Evolutionary conservation across 2,329 filamentous ascomycete genomes (phyloP).

Genomic region (Tolypocladium guangdongense): DNA sequence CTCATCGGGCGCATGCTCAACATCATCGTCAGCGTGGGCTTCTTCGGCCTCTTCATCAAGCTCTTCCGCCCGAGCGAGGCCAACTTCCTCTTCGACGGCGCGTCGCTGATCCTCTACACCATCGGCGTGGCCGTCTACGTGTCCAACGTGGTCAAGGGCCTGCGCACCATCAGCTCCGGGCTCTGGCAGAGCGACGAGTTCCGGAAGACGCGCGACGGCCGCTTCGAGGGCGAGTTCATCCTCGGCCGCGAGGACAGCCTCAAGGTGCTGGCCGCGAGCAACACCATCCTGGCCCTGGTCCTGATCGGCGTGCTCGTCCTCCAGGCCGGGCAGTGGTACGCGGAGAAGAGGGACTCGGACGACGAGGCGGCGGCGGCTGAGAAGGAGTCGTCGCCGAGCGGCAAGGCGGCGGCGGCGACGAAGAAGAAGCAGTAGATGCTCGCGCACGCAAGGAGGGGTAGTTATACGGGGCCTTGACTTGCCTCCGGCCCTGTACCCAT

Average conservation of each 20-base stretch:
- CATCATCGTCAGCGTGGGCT: slow-evolving; percentile 80
- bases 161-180: slow-evolving; percentile 70
- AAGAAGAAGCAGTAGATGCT: slow-evolving; percentile 26
- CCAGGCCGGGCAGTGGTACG: slow-evolving; percentile 98
- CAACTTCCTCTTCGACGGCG: slow-evolving; percentile 89
- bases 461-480: neutral
- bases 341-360: slow-evolving; percentile 81
- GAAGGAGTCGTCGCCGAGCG: slow-evolving; percentile 11
- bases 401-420: slow-evolving; percentile 16
- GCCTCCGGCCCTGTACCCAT: neutral
- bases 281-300: slow-evolving; percentile 90
- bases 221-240: slow-evolving; percentile 49
- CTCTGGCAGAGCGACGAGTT: slow-evolving; percentile 41
- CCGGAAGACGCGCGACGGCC: slow-evolving; percentile 25
- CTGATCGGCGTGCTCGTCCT: slow-evolving; percentile 83
- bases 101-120: slow-evolving; percentile 70
- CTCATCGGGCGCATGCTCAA: slow-evolving; percentile 89
- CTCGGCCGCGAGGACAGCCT: slow-evolving; percentile 81
- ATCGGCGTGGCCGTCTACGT: slow-evolving; percentile 89
- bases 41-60: slow-evolving; percentile 85
- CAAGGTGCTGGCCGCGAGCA: slow-evolving; percentile 83
- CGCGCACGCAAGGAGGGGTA: neutral
- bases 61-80: slow-evolving; percentile 88
- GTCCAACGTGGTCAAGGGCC: slow-evolving; percentile 91
- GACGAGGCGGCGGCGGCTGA: slow-evolving; percentile 57